These are phyloP conservation scores for Escovopsis sp. DNA, from an alignment of 2,329 filamentous ascomycete species.

Conservation along the genomic window DNA sequence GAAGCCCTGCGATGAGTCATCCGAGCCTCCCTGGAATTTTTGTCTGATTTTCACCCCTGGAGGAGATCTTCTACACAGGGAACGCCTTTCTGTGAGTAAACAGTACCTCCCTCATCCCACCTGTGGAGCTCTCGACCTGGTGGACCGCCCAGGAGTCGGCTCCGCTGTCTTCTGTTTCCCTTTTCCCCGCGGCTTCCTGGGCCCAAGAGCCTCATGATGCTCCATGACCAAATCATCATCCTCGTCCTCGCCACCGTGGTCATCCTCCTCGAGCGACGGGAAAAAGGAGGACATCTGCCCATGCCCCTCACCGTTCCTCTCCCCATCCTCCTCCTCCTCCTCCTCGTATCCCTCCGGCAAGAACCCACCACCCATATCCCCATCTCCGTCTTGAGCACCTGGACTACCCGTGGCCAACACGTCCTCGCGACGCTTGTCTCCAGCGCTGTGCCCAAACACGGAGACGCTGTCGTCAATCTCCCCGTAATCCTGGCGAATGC, in stretches of 20 bases:
- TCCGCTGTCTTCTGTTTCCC: background rate
- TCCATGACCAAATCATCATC: constrained; percentile 21
- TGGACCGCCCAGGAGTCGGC: too few relatives aligned
- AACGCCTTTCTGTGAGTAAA: too few relatives aligned
- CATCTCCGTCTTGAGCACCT: too few relatives aligned
- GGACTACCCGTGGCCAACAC: constrained; percentile 10
- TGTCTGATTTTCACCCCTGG: too few relatives aligned
- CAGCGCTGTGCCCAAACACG: constrained; percentile 35
- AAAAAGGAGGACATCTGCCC: constrained; percentile 31
- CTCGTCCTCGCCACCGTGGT: constrained; percentile 17
- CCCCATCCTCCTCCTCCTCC: constrained; percentile 23
- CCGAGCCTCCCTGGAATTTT: too few relatives aligned
- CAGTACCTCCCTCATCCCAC: background rate
- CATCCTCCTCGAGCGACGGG: constrained; percentile 28
- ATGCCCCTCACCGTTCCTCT: constrained; percentile 2
- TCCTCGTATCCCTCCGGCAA: constrained; percentile 40
- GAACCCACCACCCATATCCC: constrained; percentile 45
- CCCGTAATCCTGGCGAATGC: constrained; percentile 64
- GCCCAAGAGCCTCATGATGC: constrained; percentile 6
- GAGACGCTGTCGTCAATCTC: constrained; percentile 37
- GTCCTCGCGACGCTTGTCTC: constrained; percentile 5
- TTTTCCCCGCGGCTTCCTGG: background rate
- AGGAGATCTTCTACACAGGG: too few relatives aligned
- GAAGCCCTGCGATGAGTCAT: too few relatives aligned
- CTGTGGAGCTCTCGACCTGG: background rate